Percentiles rank a stretch among this genome's conserved stretches.
phyloP scores from a whole-genome alignment of 2,329 filamentous ascomycete genomes.

The Setomelanomma holmii region DNA sequence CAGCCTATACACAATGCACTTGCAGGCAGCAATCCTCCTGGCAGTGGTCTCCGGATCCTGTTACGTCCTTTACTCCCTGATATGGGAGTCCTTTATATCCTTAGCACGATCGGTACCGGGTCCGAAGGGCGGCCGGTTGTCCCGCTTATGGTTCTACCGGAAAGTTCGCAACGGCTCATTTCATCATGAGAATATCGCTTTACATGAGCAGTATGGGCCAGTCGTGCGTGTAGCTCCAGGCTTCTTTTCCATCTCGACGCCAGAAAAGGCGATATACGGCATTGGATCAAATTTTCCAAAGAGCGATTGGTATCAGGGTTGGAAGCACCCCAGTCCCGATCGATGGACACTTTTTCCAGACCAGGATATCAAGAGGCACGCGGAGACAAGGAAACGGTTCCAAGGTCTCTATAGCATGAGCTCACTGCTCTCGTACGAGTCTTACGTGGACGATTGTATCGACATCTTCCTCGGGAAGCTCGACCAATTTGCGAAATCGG shows the following conservation, averaged over 20 bases:
- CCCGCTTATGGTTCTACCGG: conserved; percentile 5
- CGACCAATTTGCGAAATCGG: conserved; percentile 5
- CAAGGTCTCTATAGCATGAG: conserved; percentile 29
- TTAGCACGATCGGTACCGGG: conserved; percentile 3
- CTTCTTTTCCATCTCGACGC: conserved; percentile 1
- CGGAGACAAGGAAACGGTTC: conserved; percentile 33
- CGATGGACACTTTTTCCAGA: conserved; percentile 44
- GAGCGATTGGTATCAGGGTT: conserved; percentile 36
- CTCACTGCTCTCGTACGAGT: conserved; percentile 42
- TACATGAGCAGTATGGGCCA: conserved; percentile 8
- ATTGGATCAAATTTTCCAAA: conserved; percentile 16
- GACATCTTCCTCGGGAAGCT: conserved; percentile 8
- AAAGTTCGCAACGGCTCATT: conserved; percentile 1
- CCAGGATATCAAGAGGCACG: conserved; percentile 45
- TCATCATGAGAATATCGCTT: conserved; percentile 7
- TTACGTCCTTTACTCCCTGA: background rate
- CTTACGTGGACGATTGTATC: conserved; percentile 36
- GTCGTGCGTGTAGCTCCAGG: conserved; percentile 10
- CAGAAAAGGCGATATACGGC: conserved; percentile 14
- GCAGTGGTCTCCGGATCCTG: background rate
- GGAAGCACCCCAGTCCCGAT: conserved; percentile 48
- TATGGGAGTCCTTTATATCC: background rate
- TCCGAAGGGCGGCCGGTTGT: conserved; percentile 1
- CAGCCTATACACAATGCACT: conserved; percentile 2
- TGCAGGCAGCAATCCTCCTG: background rate